phyloP scores from a whole-genome alignment of 2,329 filamentous ascomycete species.

The Diaporthe aspalathi region DNA sequence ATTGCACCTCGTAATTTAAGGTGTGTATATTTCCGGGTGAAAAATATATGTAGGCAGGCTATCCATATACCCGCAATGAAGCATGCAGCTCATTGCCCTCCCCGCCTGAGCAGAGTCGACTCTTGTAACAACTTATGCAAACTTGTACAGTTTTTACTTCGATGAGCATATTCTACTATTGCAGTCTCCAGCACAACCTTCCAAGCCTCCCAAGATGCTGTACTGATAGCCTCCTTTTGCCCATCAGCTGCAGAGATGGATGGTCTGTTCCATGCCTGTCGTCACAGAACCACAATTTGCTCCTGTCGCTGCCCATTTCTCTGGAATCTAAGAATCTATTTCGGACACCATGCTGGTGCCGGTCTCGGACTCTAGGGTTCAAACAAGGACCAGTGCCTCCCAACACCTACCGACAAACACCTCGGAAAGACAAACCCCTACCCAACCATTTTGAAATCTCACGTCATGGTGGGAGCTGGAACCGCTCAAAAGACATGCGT shows the following conservation, averaged over 20 bases:
- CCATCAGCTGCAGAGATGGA: background rate
- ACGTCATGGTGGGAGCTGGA: background rate
- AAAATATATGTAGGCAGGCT: background rate
- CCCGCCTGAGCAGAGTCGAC: background rate
- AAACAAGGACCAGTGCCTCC: background rate
- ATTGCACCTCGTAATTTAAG: background rate
- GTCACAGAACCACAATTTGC: background rate
- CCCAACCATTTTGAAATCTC: background rate
- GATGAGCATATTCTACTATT: background rate
- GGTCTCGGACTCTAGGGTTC: background rate
- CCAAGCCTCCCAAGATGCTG: background rate
- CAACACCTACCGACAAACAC: background rate
- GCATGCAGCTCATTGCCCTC: background rate
- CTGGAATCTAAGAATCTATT: background rate
- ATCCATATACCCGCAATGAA: background rate
- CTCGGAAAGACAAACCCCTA: background rate
- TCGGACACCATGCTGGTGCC: background rate
- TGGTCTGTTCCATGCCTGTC: background rate
- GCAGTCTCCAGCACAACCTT: background rate
- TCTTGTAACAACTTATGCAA: background rate
- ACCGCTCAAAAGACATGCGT: conserved; percentile 62
- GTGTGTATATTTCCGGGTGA: background rate
- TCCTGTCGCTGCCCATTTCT: background rate
- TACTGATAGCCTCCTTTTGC: background rate
- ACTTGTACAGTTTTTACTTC: background rate